Evolutionary conservation across 202 grass and related monocot species (phyloP).

Genomic region (Dendrocalamus latiflorus): DNA sequence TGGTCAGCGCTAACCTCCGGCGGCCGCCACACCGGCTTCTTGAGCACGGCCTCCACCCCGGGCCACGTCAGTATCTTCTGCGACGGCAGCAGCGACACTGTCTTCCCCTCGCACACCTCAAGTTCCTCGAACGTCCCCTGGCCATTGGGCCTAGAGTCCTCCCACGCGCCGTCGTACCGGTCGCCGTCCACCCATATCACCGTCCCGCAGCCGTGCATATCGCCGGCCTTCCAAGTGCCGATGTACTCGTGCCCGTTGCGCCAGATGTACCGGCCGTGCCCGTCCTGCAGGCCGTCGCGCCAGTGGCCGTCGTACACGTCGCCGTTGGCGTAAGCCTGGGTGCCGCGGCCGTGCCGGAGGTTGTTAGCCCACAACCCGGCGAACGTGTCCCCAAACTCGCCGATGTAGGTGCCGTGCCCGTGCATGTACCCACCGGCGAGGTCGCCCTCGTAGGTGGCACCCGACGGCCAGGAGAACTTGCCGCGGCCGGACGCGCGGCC

Average conservation of each 20-base stretch:
- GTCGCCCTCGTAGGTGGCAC: constrained; percentile 74
- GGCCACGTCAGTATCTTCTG: constrained; percentile 67
- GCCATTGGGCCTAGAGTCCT: constrained; percentile 49
- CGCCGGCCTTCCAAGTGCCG: constrained; percentile 56
- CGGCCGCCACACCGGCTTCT: constrained; percentile 42
- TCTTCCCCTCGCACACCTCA: constrained; percentile 51
- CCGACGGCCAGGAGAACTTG: constrained; percentile 78
- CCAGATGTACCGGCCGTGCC: constrained; percentile 67
- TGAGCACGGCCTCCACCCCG: constrained; percentile 36
- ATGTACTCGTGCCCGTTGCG: constrained; percentile 69
- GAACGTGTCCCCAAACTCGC: constrained; percentile 56
- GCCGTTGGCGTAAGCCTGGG: constrained; percentile 56
- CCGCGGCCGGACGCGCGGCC: constrained; percentile 55
- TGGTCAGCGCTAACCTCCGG: constrained; percentile 18
- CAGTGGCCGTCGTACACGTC: constrained; percentile 83
- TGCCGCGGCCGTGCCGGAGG: constrained; percentile 63
- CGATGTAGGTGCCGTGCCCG: constrained; percentile 47
- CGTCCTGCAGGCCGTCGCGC: constrained; percentile 58
- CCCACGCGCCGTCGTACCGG: constrained; percentile 74
- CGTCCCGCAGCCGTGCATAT: constrained; percentile 59
- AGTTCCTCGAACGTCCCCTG: constrained; percentile 61
- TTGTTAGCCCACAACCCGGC: constrained; percentile 46
- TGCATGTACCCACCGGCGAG: constrained; percentile 47
- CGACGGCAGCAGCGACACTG: constrained; percentile 62
- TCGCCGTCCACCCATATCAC: constrained; percentile 56